Evolutionary conservation across 1,284 basidiomycete genomes (phyloP).

Genomic region (Lignosus rhinocerotis): DNA sequence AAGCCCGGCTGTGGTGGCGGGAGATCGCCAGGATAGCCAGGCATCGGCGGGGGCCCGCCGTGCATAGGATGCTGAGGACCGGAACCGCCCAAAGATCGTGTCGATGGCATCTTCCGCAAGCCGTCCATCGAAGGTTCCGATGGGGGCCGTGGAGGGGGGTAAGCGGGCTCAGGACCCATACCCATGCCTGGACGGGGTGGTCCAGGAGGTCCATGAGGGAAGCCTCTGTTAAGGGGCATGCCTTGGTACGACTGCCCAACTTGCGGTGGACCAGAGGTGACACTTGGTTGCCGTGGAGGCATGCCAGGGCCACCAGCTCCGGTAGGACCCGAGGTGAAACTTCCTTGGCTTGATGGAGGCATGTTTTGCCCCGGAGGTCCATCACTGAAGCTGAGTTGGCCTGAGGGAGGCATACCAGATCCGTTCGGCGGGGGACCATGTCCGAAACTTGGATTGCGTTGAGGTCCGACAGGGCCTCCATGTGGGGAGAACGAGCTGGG

Average conservation of each 20-base stretch:
- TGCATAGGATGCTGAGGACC: constrained; percentile 7
- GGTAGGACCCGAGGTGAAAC: constrained; percentile 5
- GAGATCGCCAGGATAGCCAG: constrained; percentile 36
- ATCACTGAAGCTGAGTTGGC: constrained; percentile 3
- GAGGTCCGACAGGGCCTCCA: constrained; percentile 6
- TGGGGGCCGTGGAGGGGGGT: constrained; percentile 34
- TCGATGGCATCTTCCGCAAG: constrained; percentile 60
- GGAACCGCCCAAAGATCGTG: constrained; percentile 47
- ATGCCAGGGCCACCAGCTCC: constrained; percentile 2
- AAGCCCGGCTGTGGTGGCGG: constrained; percentile 33
- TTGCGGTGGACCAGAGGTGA: constrained; percentile 16
- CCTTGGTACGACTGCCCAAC: constrained; percentile 19
- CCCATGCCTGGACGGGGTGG: constrained; percentile 15
- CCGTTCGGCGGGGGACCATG: constrained; percentile 9
- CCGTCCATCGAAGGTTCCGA: constrained; percentile 41
- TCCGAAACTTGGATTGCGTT: constrained; percentile 14
- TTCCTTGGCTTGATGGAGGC: constrained; percentile 3
- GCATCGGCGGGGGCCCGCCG: constrained; percentile 39
- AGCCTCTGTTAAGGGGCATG: constrained; percentile 2
- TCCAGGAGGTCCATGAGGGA: constrained; percentile 1
- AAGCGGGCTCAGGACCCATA: constrained; percentile 7
- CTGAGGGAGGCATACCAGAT: constrained; percentile 2
- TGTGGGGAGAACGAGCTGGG: constrained; percentile 11
- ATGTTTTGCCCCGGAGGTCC: constrained; percentile 3
- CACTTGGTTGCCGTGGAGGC: constrained; percentile 7